A percentile compares a stretch with the other conserved stretches of the same genome.
Evolutionary conservation across 2,329 filamentous ascomycete species (phyloP).

Genomic region (Periconia digitata): DNA sequence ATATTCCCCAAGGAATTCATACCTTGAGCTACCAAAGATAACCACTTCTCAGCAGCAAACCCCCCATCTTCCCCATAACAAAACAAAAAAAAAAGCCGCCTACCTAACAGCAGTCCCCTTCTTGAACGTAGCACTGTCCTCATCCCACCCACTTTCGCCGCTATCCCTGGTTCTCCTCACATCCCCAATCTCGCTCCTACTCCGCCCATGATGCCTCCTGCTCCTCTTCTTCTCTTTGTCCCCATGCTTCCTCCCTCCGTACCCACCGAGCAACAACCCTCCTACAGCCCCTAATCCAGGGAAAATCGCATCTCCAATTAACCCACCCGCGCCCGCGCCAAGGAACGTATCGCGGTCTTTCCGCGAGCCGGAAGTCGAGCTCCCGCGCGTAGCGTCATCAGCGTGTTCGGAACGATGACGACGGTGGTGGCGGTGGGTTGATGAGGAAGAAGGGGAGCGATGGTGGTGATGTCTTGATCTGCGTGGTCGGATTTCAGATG

Average conservation of each 20-base stretch:
- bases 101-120: slow-evolving; percentile 62
- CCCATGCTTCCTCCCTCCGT: slow-evolving; percentile 46
- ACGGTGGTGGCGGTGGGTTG: background rate
- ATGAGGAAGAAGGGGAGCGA: background rate
- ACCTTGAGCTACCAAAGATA: too few relatives aligned
- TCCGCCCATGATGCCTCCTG: slow-evolving; percentile 40
- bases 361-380: too few relatives aligned
- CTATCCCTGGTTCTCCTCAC: slow-evolving; percentile 42
- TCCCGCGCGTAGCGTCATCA: too few relatives aligned
- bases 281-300: slow-evolving; percentile 46
- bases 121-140: slow-evolving; percentile 48
- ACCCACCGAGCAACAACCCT: slow-evolving; percentile 45
- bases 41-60: too few relatives aligned
- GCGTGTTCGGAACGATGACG: too few relatives aligned
- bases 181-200: slow-evolving; percentile 4
- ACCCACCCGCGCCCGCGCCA: slow-evolving; percentile 47
- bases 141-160: slow-evolving; percentile 38
- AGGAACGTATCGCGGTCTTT: slow-evolving; percentile 45
- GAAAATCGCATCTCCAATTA: slow-evolving; percentile 49
- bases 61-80: too few relatives aligned
- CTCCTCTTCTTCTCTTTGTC: slow-evolving; percentile 32
- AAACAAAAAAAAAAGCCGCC: too few relatives aligned
- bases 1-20: too few relatives aligned
- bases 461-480: too few relatives aligned
- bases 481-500: too few relatives aligned